Evolutionary conservation across 345 rosid genomes (phyloP), one percentile per base, ranked within the genome.

Genomic region (Heritiera fomes): DNA sequence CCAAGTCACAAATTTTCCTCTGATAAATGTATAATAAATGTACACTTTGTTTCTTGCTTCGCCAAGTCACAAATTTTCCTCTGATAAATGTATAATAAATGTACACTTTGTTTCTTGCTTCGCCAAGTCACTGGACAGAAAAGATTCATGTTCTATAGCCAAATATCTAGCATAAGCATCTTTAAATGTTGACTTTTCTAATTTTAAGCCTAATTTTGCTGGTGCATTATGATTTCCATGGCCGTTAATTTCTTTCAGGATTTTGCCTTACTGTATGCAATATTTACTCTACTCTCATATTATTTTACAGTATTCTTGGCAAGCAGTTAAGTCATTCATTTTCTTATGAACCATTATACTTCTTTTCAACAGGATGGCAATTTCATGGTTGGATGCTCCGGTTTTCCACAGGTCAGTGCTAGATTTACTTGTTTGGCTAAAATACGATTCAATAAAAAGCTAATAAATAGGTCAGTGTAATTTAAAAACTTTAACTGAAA

Each of bases 371-470:
- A 94, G 98, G 98, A 91, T 82, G 94, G 96, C 71, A 92, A 91
- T 82, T 94, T 90, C 83, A 91, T 95, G 97, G 99, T 95, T 83
- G 97, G 99, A 65, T 95, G 99, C 90, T 81, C 84, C 77, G 88
- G 93, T 53, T 95, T 52, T 83, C 99, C 99, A 18, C 93, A 92
- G 94, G 98, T 94, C 83, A 49, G 83, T 82, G n/a, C 66, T 82
- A 11, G 77, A 9, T 75, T 32, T 52, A 17, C 53, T 9, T 72
- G 10, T 32, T 38, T 52, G 30, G 34, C 9, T 7, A 34, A 53
- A 53, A 17, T 50, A 72, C 34, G 32, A 17, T 30, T 49, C 8
- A 34, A 53, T 32, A 18, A 43, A 71, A 72, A 53, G 62, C 62
- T 53, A 34, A 17, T 49, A 14, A 7, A 52, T 34, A 4, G 5